Percentiles rank a stretch among this genome's conserved stretches.
These are phyloP conservation scores for Cyanidiococcus yangmingshanensis DNA, from an alignment of 23 red algal species.

Conservation along the genomic window DNA sequence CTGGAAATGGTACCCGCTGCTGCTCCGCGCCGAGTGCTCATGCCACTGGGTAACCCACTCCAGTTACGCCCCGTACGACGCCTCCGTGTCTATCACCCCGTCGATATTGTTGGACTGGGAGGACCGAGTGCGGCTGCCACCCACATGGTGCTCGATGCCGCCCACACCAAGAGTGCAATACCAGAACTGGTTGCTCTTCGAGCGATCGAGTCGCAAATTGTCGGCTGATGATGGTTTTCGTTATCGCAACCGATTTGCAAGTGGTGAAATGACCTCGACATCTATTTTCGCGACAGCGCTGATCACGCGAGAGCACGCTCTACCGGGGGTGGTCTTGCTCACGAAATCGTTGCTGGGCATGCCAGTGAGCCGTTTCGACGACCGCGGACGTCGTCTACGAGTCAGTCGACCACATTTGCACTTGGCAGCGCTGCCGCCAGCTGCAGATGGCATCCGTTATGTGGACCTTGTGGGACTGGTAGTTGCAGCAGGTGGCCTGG, in stretches of 20 bases:
- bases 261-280: background rate
- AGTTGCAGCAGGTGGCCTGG: background rate
- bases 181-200: background rate
- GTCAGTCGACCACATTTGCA: conserved; percentile 3
- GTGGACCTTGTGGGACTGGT: background rate
- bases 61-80: background rate
- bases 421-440: background rate
- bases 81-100: background rate
- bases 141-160: no score
- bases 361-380: background rate
- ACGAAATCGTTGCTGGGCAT: background rate
- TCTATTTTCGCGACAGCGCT: background rate
- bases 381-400: background rate
- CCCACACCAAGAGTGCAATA: no score
- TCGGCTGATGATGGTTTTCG: background rate
- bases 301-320: background rate
- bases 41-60: conserved; percentile 3
- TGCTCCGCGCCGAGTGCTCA: background rate
- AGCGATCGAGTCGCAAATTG: background rate
- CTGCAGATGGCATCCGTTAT: background rate
- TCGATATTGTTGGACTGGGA: no score
- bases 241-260: background rate
- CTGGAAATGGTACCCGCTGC: background rate
- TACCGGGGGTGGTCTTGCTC: conserved; percentile 8
- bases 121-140: no score